Percentiles rank a stretch among this genome's conserved stretches.
Conservation (phyloP, 2,329 filamentous ascomycete species). For the Cercospora beticola region DNA sequence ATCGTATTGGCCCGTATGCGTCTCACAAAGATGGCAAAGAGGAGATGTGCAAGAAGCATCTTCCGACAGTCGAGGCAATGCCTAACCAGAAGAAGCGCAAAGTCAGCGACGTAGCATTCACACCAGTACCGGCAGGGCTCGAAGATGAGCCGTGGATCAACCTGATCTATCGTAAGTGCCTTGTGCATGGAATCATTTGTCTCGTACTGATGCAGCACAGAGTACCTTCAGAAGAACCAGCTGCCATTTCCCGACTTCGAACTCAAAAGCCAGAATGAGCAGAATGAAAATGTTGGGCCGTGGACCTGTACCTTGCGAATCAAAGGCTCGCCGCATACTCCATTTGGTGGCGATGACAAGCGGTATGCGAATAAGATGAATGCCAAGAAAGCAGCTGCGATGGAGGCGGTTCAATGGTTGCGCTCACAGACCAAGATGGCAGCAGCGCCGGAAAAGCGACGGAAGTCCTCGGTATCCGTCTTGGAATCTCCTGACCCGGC, state of each 20-base stretch:
- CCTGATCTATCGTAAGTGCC: constrained; percentile 34
- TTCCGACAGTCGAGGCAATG: constrained; percentile 5
- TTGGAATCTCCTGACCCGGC: neutral
- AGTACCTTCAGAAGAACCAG: constrained; percentile 23
- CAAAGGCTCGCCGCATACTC: constrained; percentile 22
- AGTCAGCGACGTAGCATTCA: constrained; percentile 2
- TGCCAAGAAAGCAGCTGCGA: constrained; percentile 45
- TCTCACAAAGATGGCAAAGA: constrained; percentile 49
- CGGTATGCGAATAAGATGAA: constrained; percentile 44
- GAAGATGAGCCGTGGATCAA: constrained; percentile 41
- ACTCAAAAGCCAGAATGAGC: constrained; percentile 38
- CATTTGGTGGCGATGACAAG: constrained; percentile 40
- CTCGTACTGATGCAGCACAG: constrained; percentile 29
- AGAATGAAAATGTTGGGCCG: constrained; percentile 28
- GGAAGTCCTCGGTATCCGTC: constrained; percentile 19
- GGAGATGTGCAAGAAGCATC: constrained; percentile 34
- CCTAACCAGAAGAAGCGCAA: constrained; percentile 30
- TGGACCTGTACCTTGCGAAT: constrained; percentile 27
- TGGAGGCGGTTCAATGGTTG: constrained; percentile 44
- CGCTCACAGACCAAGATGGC: constrained; percentile 36
- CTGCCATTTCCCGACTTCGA: constrained; percentile 38
- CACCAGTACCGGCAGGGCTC: constrained; percentile 16
- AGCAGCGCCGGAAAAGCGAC: constrained; percentile 11
- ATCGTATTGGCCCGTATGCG: constrained; percentile 33
- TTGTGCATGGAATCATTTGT: neutral